A percentile compares a stretch with the other conserved stretches of the same genome.
Evolutionary conservation across 164 flowering plant species (phyloP).

Genomic region (Vitis rupestris): DNA sequence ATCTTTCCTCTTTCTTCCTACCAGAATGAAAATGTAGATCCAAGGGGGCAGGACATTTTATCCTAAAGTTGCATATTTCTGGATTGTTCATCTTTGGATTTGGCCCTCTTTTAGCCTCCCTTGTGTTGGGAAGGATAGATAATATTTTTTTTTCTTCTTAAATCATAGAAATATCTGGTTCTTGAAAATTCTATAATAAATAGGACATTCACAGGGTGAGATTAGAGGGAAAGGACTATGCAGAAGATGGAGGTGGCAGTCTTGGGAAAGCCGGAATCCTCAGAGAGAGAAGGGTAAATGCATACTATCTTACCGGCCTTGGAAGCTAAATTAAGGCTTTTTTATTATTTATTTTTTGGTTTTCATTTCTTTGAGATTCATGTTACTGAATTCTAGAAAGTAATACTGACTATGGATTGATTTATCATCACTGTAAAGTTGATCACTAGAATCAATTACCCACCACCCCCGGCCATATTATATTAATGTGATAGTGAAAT

Average conservation of each 20-base stretch:
- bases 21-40: background rate
- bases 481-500: constrained; percentile 4
- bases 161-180: background rate
- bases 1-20: background rate
- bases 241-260: background rate
- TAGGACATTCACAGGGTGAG: background rate
- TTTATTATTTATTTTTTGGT: background rate
- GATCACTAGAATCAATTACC: constrained; percentile 6
- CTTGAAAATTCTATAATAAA: background rate
- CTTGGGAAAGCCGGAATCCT: background rate
- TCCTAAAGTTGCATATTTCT: background rate
- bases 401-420: constrained; percentile 11
- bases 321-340: background rate
- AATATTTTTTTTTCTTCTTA: background rate
- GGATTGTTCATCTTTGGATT: background rate
- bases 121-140: constrained; percentile 1
- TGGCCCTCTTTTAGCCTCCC: background rate
- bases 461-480: background rate
- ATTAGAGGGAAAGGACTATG: background rate
- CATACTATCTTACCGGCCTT: background rate
- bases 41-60: background rate
- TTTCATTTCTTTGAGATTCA: background rate
- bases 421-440: constrained; percentile 23
- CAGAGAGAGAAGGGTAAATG: background rate
- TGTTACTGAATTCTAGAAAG: background rate